These are phyloP conservation scores for Geosmithia morbida DNA, from an alignment of 2,329 filamentous ascomycete genomes.

Conservation along the genomic window DNA sequence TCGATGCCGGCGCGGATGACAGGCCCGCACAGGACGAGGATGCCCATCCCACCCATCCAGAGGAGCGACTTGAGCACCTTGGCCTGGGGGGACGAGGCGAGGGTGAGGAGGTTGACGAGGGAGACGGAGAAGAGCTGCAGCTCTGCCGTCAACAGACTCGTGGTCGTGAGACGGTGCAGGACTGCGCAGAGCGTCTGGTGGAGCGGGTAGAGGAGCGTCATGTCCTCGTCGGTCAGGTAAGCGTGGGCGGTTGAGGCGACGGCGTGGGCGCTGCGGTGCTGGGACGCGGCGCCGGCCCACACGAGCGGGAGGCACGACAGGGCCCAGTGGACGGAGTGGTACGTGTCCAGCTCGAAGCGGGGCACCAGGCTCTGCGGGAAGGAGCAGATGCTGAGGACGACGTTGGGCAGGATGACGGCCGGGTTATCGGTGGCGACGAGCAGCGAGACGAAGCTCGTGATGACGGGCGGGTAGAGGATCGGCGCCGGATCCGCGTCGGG, in stretches of 20 bases:
- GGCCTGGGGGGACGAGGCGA: slow-evolving; percentile 68
- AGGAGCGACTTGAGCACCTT: slow-evolving; percentile 74
- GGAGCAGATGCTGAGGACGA: slow-evolving; percentile 67
- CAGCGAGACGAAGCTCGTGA: slow-evolving; percentile 65
- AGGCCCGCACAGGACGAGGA: slow-evolving; percentile 59
- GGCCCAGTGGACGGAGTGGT: slow-evolving; percentile 64
- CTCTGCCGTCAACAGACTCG: slow-evolving; percentile 76
- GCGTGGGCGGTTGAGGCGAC: slow-evolving; percentile 5
- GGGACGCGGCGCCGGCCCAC: slow-evolving; percentile 35
- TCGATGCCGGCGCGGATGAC: slow-evolving; percentile 74
- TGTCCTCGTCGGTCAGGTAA: slow-evolving; percentile 36
- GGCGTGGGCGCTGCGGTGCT: neutral
- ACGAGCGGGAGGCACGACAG: slow-evolving; percentile 55
- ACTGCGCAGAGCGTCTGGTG: slow-evolving; percentile 64
- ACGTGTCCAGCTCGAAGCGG: slow-evolving; percentile 38
- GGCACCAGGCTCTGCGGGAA: slow-evolving; percentile 63
- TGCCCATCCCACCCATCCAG: slow-evolving; percentile 66
- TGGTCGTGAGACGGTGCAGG: slow-evolving; percentile 70
- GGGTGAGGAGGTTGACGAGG: slow-evolving; percentile 66
- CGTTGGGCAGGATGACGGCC: slow-evolving; percentile 56
- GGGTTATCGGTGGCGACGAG: slow-evolving; percentile 51
- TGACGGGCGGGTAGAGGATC: slow-evolving; percentile 67
- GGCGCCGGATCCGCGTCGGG: slow-evolving; percentile 81
- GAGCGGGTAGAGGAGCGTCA: slow-evolving; percentile 63
- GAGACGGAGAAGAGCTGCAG: slow-evolving; percentile 73